Conservation (phyloP, 176 grass and related monocot species). For the Thalia dealbata region DNA sequence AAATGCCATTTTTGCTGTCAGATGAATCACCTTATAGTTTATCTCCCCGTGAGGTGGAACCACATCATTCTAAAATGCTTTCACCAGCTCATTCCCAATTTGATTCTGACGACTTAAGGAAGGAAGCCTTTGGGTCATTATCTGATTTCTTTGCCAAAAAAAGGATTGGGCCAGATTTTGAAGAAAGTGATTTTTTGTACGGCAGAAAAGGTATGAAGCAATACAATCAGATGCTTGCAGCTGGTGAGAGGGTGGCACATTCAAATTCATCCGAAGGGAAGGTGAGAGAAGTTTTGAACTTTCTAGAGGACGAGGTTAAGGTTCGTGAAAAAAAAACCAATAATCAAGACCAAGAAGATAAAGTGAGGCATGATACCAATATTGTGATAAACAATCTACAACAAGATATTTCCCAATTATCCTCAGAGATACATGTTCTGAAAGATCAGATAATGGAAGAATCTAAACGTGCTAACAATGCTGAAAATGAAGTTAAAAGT, state of each 20-base stretch:
- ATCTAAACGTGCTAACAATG: conserved; percentile 63
- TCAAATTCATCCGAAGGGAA: conserved; percentile 30
- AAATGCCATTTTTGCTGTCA: conserved; percentile 39
- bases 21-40: conserved; percentile 42
- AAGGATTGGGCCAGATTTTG: conserved; percentile 51
- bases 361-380: conserved; percentile 29
- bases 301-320: conserved; percentile 33
- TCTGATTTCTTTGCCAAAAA: conserved; percentile 27
- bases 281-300: conserved; percentile 37
- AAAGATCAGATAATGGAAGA: conserved; percentile 57
- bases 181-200: conserved; percentile 37
- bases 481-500: conserved; percentile 48
- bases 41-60: conserved; percentile 29
- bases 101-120: conserved; percentile 37
- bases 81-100: conserved; percentile 22
- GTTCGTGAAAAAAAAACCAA: neutral
- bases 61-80: conserved; percentile 34
- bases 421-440: conserved; percentile 54
- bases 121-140: conserved; percentile 31
- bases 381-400: conserved; percentile 39
- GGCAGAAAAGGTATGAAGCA: conserved; percentile 37
- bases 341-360: conserved; percentile 3
- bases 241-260: neutral
- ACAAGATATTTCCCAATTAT: conserved; percentile 59
- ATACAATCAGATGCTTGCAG: conserved; percentile 33